Evolutionary conservation across 2,329 filamentous ascomycete genomes (phyloP), one percentile per base, ranked within the genome.

Genomic region (Biscogniauxia sp.): DNA sequence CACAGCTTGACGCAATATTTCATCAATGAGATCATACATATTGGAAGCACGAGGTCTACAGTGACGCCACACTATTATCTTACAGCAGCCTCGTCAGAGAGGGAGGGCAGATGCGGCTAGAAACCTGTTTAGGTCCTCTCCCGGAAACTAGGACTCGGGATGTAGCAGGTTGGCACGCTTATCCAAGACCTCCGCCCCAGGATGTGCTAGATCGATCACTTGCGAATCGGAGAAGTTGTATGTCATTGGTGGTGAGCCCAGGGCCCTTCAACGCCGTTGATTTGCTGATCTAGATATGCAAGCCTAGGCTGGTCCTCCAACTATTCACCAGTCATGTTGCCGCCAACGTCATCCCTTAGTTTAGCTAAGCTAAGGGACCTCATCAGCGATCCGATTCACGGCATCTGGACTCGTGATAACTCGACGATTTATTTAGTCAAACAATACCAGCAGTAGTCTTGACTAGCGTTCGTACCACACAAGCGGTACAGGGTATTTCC

Each of bases 111-210:
- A 57, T 71, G 69, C 68, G 68, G 69, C 66, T 69, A 68, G 63
- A 72, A 72, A 69, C 69, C 64, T 69, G 69, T 67, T 70, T 69
- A 54, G 56, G 50, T 28, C 28, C 56, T 37, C 52, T 61, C 54
- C 54, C 58, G 32, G 55, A 17, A 32, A 45, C 59, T 28, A 49
- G 58, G 58, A 56, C 57, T 51, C 59, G 55, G 26, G 53, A 54
- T 53, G 2, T n/a, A n/a, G n/a, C n/a, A n/a, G n/a, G n/a, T 56
- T 52, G 20, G 6, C 37, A 37, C 32, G 59, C 32, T 41, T 23
- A 59, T 28, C 45, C 8, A 41, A 53, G 37, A 25, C 32, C 55
- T 56, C 49, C 23, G 37, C 37, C 7, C 3, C 28, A 32, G 3
- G 28, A 32, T 45, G 17, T 37, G 9, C 5, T 45, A 61, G 58